phyloP scores from a whole-genome alignment of 257 asterid species.

The Ocimum tenuiflorum region DNA sequence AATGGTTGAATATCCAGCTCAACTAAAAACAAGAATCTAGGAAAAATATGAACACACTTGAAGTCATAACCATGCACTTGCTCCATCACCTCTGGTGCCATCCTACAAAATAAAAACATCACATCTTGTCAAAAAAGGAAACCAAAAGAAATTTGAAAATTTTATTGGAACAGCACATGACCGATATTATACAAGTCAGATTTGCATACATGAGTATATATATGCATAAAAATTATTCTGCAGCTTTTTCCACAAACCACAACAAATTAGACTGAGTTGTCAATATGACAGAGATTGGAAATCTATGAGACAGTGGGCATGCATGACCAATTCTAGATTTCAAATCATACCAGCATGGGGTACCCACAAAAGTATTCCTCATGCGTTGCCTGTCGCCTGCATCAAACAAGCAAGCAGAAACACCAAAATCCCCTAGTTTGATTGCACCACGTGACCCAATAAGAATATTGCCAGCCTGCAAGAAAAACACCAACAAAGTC shows the following conservation, averaged over 20 bases:
- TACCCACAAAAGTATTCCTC: slow-evolving; percentile 96
- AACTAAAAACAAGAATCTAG: slow-evolving; percentile 15
- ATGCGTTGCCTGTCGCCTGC: slow-evolving; percentile 87
- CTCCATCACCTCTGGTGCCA: slow-evolving; percentile 99
- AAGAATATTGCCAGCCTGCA: slow-evolving; percentile 92
- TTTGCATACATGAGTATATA: neutral
- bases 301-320: neutral
- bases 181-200: slow-evolving; percentile 4
- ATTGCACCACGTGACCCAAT: slow-evolving; percentile 78
- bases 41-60: slow-evolving; percentile 55
- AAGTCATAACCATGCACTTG: slow-evolving; percentile 91
- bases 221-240: neutral
- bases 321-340: slow-evolving; percentile 4
- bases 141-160: slow-evolving; percentile 8
- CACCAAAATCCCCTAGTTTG: slow-evolving; percentile 98
- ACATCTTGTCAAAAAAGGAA: slow-evolving; percentile 11
- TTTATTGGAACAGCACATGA: slow-evolving; percentile 7
- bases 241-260: slow-evolving; percentile 8
- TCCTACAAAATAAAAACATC: slow-evolving; percentile 49
- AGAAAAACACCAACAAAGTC: slow-evolving; percentile 6
- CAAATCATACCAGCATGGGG: slow-evolving; percentile 91
- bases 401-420: slow-evolving; percentile 95
- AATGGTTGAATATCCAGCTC: slow-evolving; percentile 7
- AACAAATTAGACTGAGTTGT: neutral
- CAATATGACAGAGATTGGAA: neutral